Evolutionary conservation across 139 green algal genomes (phyloP).

Genomic region (Ettlia oleoabundans): DNA sequence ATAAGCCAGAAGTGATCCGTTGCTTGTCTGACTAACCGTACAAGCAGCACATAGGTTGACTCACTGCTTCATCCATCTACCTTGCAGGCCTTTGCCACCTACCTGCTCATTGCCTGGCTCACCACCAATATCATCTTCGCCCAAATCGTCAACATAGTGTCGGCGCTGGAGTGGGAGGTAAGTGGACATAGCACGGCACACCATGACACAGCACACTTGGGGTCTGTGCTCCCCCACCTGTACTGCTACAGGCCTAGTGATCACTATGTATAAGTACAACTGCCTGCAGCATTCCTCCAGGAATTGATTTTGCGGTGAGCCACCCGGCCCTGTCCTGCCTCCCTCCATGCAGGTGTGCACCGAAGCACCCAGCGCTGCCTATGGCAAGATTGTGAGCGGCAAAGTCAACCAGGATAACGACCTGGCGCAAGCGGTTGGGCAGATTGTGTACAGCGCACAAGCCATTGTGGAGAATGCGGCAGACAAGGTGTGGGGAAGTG

Average conservation of each 20-base stretch:
- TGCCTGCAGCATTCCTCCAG: too few species aligned
- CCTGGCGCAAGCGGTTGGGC: conserved; percentile 18
- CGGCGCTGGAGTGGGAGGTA: conserved; percentile 32
- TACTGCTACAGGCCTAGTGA: too few species aligned
- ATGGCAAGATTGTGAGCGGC: conserved; percentile 32
- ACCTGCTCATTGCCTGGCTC: conserved; percentile 44
- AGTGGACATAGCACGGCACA: too few species aligned
- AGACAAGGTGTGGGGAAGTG: background rate
- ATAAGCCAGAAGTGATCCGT: too few species aligned
- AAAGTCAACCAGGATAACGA: conserved; percentile 31
- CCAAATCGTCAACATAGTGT: conserved; percentile 37
- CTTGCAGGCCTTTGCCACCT: conserved; percentile 41
- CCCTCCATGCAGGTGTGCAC: conserved; percentile 30
- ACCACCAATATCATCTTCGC: conserved; percentile 44
- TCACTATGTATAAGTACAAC: too few species aligned
- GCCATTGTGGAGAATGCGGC: conserved; percentile 37
- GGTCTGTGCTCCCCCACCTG: too few species aligned
- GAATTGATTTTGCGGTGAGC: too few species aligned
- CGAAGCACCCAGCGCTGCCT: conserved; percentile 11
- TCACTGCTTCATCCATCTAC: background rate
- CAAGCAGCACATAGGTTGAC: too few species aligned
- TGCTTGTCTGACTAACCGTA: too few species aligned
- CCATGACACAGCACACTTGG: too few species aligned
- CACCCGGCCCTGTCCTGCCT: too few species aligned
- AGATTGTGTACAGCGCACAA: conserved; percentile 38